A percentile compares a stretch with the other conserved stretches of the same genome.
Evolutionary conservation across 2,329 filamentous ascomycete species (phyloP).

Genomic region (Scedosporium boydii): DNA sequence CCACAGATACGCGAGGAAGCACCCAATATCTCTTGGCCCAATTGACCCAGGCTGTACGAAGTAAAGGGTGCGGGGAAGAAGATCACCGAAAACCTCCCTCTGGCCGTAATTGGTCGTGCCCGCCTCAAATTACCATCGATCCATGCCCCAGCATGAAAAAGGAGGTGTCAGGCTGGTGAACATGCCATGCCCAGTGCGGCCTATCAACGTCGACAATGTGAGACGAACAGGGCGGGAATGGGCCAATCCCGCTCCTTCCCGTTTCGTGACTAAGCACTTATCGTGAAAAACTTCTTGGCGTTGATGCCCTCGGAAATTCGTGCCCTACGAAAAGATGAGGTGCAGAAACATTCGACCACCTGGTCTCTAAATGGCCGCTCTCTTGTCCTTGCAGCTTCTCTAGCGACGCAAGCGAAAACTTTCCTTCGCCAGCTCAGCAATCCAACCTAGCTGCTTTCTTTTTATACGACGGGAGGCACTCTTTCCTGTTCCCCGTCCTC

Average conservation of each 20-base stretch:
- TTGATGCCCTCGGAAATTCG: slow-evolving; percentile 4
- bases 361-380: not conserved
- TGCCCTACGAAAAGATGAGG: not conserved
- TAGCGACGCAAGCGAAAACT: not conserved
- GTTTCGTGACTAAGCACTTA: slow-evolving; percentile 1
- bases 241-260: not conserved
- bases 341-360: not conserved
- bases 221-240: not conserved
- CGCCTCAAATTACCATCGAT: not conserved
- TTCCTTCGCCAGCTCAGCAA: not conserved
- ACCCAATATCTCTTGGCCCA: too few species aligned
- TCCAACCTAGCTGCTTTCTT: not conserved
- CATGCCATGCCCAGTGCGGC: not conserved
- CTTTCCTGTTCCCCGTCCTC: not conserved
- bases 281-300: not conserved
- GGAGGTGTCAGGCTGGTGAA: not conserved
- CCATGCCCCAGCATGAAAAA: not conserved
- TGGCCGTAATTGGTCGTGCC: not conserved
- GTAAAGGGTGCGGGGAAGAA: not conserved
- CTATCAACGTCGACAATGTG: not conserved
- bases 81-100: not conserved
- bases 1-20: too few species aligned
- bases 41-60: not conserved
- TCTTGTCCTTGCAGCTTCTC: not conserved
- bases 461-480: not conserved